Evolutionary conservation across 352 stramenopile species (phyloP), one percentile per base, ranked within the genome.

Genomic region (Phytophthora boehmeriae): DNA sequence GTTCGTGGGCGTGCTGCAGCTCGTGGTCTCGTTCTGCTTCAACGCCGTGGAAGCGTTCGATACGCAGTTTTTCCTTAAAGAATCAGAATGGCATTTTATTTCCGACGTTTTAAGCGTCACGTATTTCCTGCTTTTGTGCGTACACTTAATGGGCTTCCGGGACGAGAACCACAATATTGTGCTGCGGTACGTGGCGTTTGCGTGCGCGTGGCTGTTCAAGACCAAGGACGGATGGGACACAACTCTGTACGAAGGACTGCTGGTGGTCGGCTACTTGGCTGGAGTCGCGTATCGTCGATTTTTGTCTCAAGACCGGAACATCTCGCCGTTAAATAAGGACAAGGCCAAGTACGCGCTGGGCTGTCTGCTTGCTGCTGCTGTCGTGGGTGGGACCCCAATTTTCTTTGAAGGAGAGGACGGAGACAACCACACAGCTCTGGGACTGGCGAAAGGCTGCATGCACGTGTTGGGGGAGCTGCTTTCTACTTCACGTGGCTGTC

Each of bases 51-150:
- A 94, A 63, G 81, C 82, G 14, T 83, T 92, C 57, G 67, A 84
- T 35, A 54, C 71, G 47, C 59, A 75, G 41, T 59, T 94, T 23
- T 95, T 95, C 58, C 70, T 95, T 14, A 64, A 71, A 35, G 75
- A 89, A 54, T 61, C 80, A 19, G 71, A 96, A 59, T 96, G 86
- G 88, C 87, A 95, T 48, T 92, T 90, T 51, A 93, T 96, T 67
- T 90, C 82, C 64, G 88, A 96, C 56, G 83, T 96, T 61, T 68
- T 96, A 22, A 93, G 77, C n/a, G 59, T 95, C 48, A 70, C 88
- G 11, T 96, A 95, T 64, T 91, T 95, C 56, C 70, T 93, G 68
- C 64, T 93, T 63, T 70, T 96, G 10, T 92, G 85, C 56, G 85
- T 95, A 23, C 88, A 96, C 61, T 71, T 92, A 49, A 92, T 95